Base-by-base conservation (phyloP, 2,329 filamentous ascomycete genomes). In the Reticulascus tulasneorum region DNA sequence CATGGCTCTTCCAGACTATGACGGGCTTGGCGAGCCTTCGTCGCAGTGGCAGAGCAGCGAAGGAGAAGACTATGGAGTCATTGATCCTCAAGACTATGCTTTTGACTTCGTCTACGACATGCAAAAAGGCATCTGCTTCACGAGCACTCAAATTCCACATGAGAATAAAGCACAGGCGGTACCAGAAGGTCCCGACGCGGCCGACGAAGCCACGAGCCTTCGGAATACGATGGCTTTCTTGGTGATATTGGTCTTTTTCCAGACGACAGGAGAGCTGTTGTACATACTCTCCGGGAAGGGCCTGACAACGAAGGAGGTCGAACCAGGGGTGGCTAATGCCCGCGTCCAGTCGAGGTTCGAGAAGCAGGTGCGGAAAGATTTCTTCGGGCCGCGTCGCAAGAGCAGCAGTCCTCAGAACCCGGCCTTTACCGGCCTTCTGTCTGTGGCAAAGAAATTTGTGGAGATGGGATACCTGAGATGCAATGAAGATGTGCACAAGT, bases 401-500 rank as follows among this genome's bases (percentile, higher is more conserved):
- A 29, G 9, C 22, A 17, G 5, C 6, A 7, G 8, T 11, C 16
- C n/a, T n/a, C n/a, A n/a, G 9, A n/a, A 9, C 4, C n/a, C 19
- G 7, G 12, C 7, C 11, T 29, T 10, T 20, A 7, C 12, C 15
- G 28, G 11, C 3, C 10, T 47, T 22, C 8, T 44, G 8, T 35
- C 43, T 1, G 29, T 42, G 0, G 29, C 34, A 2, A 38, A 39
- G 13, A 30, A 21, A 0, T 46, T 50, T 16, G 40, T 50, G 5
- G 31, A 42, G 3, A 16, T 34, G 5, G 48, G 48, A 0, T 23
- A 38, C 3, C 15, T 50, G 5, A 46, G 48, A 8, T 40, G 16
- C 3, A 23, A 34, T 0, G 15, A 41, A 1, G 32, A 47, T 5
- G 46, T 37, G 8, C 23, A 31, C 12, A 21, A 11, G 5, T 50